Evolutionary conservation across 768 basidiomycete genomes (phyloP), one percentile per base, ranked within the genome.

Genomic region (Amanita exitialis): DNA sequence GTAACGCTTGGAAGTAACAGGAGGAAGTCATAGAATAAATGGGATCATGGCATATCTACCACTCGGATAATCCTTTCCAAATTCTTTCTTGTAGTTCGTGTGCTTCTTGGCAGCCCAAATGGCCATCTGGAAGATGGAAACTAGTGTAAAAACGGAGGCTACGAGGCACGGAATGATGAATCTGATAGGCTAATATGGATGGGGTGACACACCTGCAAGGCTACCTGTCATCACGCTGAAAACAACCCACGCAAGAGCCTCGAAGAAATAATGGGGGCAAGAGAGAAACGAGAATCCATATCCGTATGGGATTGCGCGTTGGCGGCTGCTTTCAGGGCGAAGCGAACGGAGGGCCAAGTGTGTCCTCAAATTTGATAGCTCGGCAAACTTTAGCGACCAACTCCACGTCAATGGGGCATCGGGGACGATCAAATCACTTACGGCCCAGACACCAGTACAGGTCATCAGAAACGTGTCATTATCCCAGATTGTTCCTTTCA

Each of bases 221-320:
- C 84, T 88, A 27, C 82, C 78, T 2, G 92, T 92, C 82, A 98
- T 83, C 16, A 73, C 71, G 20, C 75, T 76, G 47, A 96, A 73
- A 13, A 76, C 70, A 3, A 72, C 60, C 90, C 95, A 96, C 0
- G 70, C 84, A 21, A 95, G 53, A 6, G 70, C 75, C 68, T 99
- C 96, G 61, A 94, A 97, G 62, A 89, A 82, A 69, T 99, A 99
- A 66, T 99, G 97, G 13, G 95, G 91, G 72, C 79, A 87, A 5
- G 90, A 86, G 36, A 94, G 77, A 15, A 79, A 67, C 49, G 80
- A 72, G 69, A 97, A 99, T 4, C 93, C 94, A 57, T 92, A 94
- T 20, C 96, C 95, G n/a, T 73, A 68, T 0, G 96, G 96, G 57
- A 96, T 85, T n/a, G 77, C 83, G 44, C 95, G 85, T 50, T 75